Percentiles rank a stretch among this genome's conserved stretches.
phyloP scores from a whole-genome alignment of 2,329 filamentous ascomycete species.

The Ophiostoma sp. region DNA sequence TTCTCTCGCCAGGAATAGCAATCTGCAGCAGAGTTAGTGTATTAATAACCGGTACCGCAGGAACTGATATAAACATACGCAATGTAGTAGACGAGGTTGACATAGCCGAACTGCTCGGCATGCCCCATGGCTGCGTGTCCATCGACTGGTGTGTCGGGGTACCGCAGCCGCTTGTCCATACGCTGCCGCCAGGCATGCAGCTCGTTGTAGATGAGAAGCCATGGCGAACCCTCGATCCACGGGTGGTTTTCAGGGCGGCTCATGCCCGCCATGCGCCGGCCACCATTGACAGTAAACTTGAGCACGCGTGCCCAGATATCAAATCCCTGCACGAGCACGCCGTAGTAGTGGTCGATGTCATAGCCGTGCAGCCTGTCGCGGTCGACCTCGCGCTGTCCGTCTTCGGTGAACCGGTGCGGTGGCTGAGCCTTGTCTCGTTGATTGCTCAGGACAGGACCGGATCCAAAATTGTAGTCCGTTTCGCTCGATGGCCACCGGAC shows the following conservation, averaged over 20 bases:
- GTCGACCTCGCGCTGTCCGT: background rate
- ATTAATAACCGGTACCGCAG: background rate
- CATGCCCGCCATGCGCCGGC: constrained; percentile 38
- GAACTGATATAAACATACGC: constrained; percentile 39
- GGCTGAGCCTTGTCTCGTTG: background rate
- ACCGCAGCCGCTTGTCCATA: background rate
- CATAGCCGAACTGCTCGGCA: constrained; percentile 39
- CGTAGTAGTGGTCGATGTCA: background rate
- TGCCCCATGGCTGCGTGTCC: constrained; percentile 37
- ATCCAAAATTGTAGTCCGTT: background rate
- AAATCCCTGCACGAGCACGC: constrained; percentile 33
- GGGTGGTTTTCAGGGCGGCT: constrained; percentile 37
- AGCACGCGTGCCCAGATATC: constrained; percentile 41
- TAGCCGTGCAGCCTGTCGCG: background rate
- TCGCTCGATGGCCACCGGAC: background rate
- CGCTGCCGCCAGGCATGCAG: background rate
- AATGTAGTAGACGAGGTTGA: constrained; percentile 42
- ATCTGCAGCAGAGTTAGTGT: background rate
- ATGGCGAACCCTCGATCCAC: constrained; percentile 36
- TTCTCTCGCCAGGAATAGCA: background rate
- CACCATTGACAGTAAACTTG: constrained; percentile 40
- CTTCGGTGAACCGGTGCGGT: background rate
- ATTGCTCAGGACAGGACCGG: background rate
- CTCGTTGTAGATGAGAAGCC: constrained; percentile 22
- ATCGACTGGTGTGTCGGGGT: background rate